These are phyloP conservation scores for Quillaja saponaria DNA, from an alignment of 306 rosid species.

Conservation along the genomic window DNA sequence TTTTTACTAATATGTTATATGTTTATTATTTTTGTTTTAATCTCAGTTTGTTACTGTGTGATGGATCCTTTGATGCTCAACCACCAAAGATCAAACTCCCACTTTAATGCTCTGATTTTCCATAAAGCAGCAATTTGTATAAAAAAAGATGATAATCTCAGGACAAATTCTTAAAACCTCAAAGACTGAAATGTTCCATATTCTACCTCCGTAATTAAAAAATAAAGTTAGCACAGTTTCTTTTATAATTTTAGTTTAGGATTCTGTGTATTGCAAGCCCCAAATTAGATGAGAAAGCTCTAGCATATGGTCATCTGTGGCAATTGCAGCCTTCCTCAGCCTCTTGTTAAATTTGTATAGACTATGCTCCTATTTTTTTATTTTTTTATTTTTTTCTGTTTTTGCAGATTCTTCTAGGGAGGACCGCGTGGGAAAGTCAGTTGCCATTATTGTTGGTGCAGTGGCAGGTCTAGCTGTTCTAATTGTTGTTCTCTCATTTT, in stretches of 20 bases:
- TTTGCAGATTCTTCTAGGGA: conserved; percentile 60
- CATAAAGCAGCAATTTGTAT: conserved; percentile 17
- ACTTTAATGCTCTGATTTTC: neutral
- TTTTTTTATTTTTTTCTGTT: conserved; percentile 26
- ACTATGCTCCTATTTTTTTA: conserved; percentile 14
- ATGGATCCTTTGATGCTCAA: conserved; percentile 14
- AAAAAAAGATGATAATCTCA: conserved; percentile 19
- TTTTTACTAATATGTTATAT: neutral
- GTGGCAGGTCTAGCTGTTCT: conserved; percentile 68
- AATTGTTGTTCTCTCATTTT: conserved; percentile 81
- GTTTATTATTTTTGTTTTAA: conserved; percentile 21
- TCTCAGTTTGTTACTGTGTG: neutral
- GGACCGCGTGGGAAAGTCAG: conserved; percentile 75
- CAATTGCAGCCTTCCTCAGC: conserved; percentile 4
- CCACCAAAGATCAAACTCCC: conserved; percentile 8
- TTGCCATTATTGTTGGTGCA: conserved; percentile 79
- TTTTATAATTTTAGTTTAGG: too few species aligned
- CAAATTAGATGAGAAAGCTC: conserved; percentile 6
- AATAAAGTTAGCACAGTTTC: conserved; percentile 1
- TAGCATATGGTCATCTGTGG: neutral
- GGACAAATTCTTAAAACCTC: conserved; percentile 23
- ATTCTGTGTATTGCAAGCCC: neutral
- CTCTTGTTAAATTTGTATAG: conserved; percentile 7
- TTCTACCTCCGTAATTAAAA: conserved; percentile 21
- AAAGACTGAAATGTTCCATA: conserved; percentile 21